A percentile compares a stretch with the other conserved stretches of the same genome.
Conservation (phyloP, 2,329 filamentous ascomycete species). For the Chaetothyriales sp. region DNA sequence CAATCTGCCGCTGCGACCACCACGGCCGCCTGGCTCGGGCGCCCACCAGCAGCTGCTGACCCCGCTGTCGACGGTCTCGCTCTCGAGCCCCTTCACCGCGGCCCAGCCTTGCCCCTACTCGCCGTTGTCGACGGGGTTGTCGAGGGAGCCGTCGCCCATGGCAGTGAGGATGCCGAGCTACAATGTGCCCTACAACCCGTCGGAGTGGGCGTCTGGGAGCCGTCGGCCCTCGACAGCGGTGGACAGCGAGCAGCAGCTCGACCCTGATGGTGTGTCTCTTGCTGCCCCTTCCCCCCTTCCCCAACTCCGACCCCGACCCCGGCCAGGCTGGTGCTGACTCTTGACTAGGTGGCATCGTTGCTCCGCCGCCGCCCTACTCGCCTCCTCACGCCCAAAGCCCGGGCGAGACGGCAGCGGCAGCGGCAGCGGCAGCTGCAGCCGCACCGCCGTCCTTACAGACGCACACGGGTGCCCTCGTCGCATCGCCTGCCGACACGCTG, state of each 20-base stretch:
- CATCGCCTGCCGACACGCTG: neutral
- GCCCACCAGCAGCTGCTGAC: neutral
- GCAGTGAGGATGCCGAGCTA: constrained; percentile 29
- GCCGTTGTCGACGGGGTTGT: constrained; percentile 21
- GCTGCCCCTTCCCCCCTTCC: no score
- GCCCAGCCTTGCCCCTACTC: constrained; percentile 7
- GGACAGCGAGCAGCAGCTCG: constrained; percentile 2
- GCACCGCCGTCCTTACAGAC: neutral
- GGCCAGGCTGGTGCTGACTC: constrained; percentile 13
- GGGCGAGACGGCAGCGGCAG: neutral
- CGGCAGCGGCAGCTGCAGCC: neutral
- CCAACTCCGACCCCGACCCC: no score
- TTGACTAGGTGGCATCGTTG: constrained; percentile 10
- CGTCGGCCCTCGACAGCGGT: constrained; percentile 6
- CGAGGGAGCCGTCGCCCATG: constrained; percentile 30
- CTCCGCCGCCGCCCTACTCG: constrained; percentile 16
- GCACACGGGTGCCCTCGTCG: neutral
- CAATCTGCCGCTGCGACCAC: constrained; percentile 25
- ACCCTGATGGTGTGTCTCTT: constrained; percentile 8
- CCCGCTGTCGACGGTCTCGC: constrained; percentile 1
- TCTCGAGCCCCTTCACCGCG: constrained; percentile 4
- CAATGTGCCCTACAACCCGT: constrained; percentile 35
- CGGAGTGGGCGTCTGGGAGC: constrained; percentile 34
- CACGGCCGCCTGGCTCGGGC: constrained; percentile 19
- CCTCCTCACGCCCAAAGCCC: constrained; percentile 6